Base-by-base conservation (phyloP, 352 stramenopile genomes). In the Pythium aphanidermatum region DNA sequence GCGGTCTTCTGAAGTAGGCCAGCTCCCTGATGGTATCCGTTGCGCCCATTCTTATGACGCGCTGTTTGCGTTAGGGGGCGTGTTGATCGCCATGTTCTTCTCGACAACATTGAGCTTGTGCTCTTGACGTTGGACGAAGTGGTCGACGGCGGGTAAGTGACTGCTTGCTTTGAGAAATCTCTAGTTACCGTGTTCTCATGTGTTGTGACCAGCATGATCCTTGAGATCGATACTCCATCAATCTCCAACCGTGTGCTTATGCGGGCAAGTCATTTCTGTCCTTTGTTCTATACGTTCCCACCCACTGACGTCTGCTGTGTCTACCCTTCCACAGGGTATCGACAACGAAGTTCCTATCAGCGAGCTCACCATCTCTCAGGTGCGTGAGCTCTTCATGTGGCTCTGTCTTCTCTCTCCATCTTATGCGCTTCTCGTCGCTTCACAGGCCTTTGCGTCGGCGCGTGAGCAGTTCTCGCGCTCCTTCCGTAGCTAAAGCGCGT, bases 181-280 rank as follows among this genome's bases (percentile, higher is more conserved):
- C n/a, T n/a, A n/a, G n/a, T n/a, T n/a, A n/a, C n/a, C n/a, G n/a
- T n/a, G n/a, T n/a, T n/a, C n/a, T n/a, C n/a, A n/a, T n/a, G n/a
- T n/a, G n/a, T n/a, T n/a, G n/a, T n/a, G n/a, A n/a, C n/a, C 57
- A 92, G 80, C 17, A 80, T 94, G 50, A 95, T 95, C 39, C 60
- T 95, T 55, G 86, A 96, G 58, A 63, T 85, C 20, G 84, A 96
- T 56, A 90, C 84, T 23, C 74, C 82, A 17, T 91, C 83, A 21
- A 92, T 96, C 51, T 78, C 80, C 32, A 95, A 95, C 65, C 83
- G 86, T 20, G 86, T 96, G 55, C 71, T 95, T 39, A 96, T 96
- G 86, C 81, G 86, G 37, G 84, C 92, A 83, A 53, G 75, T 60
- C 34, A 24, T 3, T n/a, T n/a, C n/a, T n/a, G n/a, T n/a, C n/a